These are phyloP conservation scores for Sarcodon aspratus DNA, from an alignment of 768 basidiomycete genomes.

Conservation along the genomic window DNA sequence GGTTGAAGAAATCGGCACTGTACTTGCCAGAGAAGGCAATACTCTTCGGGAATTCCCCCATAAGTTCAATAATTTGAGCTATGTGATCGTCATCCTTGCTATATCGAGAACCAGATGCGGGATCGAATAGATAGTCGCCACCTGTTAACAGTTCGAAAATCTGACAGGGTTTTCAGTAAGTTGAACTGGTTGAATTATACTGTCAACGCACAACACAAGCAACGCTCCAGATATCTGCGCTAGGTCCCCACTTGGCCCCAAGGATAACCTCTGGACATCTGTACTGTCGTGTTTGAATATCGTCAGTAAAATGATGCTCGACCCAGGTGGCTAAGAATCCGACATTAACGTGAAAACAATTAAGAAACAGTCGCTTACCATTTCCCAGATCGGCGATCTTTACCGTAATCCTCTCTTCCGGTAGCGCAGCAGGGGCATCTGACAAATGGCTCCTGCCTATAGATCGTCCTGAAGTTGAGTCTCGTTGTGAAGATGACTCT, in stretches of 20 bases:
- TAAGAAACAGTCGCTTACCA: slow-evolving; percentile 34
- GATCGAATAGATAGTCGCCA: slow-evolving; percentile 97
- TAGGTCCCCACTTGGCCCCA: slow-evolving; percentile 91
- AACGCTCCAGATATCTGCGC: slow-evolving; percentile 95
- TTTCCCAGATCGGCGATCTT: slow-evolving; percentile 99
- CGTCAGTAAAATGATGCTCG: slow-evolving; percentile 97
- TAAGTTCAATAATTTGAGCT: slow-evolving; percentile 93
- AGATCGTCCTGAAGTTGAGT: slow-evolving; percentile 11
- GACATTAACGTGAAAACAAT: slow-evolving; percentile 2
- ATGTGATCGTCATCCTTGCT: slow-evolving; percentile 97
- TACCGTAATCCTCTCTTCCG: slow-evolving; percentile 75
- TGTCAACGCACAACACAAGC: slow-evolving; percentile 70
- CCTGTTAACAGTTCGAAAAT: slow-evolving; percentile 93
- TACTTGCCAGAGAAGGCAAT: slow-evolving; percentile 90
- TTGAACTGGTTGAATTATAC: background rate
- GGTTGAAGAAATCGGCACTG: slow-evolving; percentile 88
- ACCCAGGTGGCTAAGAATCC: slow-evolving; percentile 60
- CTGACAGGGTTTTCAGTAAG: slow-evolving; percentile 24
- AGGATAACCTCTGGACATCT: slow-evolving; percentile 96
- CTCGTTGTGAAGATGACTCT: slow-evolving; percentile 11
- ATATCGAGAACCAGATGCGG: slow-evolving; percentile 87
- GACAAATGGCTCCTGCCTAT: slow-evolving; percentile 11
- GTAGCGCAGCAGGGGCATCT: slow-evolving; percentile 9
- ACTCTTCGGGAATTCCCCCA: slow-evolving; percentile 79
- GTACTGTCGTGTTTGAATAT: slow-evolving; percentile 96